Percentiles rank a stretch among this genome's conserved stretches.
These are phyloP conservation scores for Colletotrichum sp. DNA, from an alignment of 2,329 filamentous ascomycete species.

Conservation along the genomic window DNA sequence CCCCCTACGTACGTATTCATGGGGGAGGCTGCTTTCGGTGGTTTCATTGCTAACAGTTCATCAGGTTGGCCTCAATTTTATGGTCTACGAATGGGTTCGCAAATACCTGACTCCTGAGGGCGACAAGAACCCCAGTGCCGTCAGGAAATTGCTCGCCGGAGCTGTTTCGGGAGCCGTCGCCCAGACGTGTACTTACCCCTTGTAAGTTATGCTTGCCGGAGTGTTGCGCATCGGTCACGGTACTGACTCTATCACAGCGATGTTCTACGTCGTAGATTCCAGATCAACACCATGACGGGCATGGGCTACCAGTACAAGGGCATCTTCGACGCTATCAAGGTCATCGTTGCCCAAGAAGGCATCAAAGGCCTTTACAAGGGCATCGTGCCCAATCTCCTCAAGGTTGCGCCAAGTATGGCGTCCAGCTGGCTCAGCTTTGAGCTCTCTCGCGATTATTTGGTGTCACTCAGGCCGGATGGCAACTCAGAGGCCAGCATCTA, in stretches of 20 bases:
- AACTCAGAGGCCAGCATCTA: slow-evolving; percentile 24
- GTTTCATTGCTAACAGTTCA: slow-evolving; percentile 4
- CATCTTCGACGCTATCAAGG: slow-evolving; percentile 79
- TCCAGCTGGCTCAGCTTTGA: slow-evolving; percentile 99
- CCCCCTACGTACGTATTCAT: slow-evolving; percentile 75
- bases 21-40: background rate
- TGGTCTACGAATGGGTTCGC: slow-evolving; percentile 93
- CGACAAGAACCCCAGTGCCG: slow-evolving; percentile 78
- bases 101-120: slow-evolving; percentile 86
- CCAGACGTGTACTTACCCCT: slow-evolving; percentile 97
- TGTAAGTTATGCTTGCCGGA: slow-evolving; percentile 65
- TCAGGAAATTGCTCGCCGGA: slow-evolving; percentile 85
- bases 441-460: slow-evolving; percentile 84
- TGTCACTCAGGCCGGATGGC: slow-evolving; percentile 59
- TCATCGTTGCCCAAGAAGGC: slow-evolving; percentile 86
- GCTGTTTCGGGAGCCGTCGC: slow-evolving; percentile 95
- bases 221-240: background rate
- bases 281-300: slow-evolving; percentile 99
- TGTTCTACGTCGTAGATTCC: slow-evolving; percentile 90
- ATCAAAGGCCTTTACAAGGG: slow-evolving; percentile 90
- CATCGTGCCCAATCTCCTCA: slow-evolving; percentile 91
- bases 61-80: slow-evolving; percentile 94
- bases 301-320: slow-evolving; percentile 96
- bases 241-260: slow-evolving; percentile 60
- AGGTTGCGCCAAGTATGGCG: slow-evolving; percentile 98